Evolutionary conservation across 768 basidiomycete species (phyloP).

Genomic region (Xanthoconium purpureum): DNA sequence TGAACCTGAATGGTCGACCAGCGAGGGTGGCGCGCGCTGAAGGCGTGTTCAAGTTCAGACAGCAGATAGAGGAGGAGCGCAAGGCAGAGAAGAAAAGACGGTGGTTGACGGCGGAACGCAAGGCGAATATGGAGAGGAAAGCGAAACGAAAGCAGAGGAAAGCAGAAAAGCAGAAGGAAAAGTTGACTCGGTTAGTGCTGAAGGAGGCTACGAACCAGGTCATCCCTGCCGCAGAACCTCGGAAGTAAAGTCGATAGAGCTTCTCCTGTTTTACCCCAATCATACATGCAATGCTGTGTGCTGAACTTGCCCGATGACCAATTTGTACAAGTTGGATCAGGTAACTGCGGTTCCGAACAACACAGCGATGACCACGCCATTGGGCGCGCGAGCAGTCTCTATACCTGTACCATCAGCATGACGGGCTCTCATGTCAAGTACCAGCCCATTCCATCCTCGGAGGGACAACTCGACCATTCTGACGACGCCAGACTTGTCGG

Average conservation of each 20-base stretch:
- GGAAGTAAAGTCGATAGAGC: conserved; percentile 8
- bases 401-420: conserved; percentile 5
- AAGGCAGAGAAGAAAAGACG: conserved; percentile 60
- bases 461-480: conserved; percentile 2
- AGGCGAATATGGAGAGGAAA: conserved; percentile 38
- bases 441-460: conserved; percentile 20
- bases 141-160: conserved; percentile 43
- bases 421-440: conserved; percentile 13
- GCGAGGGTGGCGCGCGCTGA: conserved; percentile 65
- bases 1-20: conserved; percentile 57
- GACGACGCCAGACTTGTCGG: neutral
- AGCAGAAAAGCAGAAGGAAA: conserved; percentile 48
- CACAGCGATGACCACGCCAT: neutral
- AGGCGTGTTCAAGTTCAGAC: conserved; percentile 71
- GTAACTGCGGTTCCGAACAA: neutral
- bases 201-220: conserved; percentile 58
- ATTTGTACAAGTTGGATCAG: conserved; percentile 1
- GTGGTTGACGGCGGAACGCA: conserved; percentile 38
- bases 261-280: neutral
- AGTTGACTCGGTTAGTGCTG: conserved; percentile 50
- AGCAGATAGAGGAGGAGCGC: conserved; percentile 53
- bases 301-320: neutral
- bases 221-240: conserved; percentile 36
- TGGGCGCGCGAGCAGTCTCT: neutral
- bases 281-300: neutral